A percentile compares a stretch with the other conserved stretches of the same genome.
phyloP scores from a whole-genome alignment of 1,284 basidiomycete genomes.

The Mycena sp. region DNA sequence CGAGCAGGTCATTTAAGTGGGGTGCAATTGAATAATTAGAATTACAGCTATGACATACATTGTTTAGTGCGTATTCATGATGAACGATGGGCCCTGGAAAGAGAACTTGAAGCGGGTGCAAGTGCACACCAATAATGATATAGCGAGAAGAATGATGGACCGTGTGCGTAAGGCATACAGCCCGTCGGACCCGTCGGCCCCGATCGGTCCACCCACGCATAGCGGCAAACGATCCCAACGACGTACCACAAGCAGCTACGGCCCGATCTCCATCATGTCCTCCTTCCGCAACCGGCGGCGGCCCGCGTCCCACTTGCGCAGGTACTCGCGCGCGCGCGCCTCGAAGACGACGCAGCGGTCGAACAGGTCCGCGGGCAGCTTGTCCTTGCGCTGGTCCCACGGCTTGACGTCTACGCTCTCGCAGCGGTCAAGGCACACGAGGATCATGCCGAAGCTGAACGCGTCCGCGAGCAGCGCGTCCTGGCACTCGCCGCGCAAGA shows the following conservation, averaged over 20 bases:
- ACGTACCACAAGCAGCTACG: background rate
- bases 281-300: constrained; percentile 65
- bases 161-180: no score
- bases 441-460: constrained; percentile 84
- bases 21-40: no score
- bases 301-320: constrained; percentile 62
- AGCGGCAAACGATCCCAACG: no score
- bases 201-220: no score
- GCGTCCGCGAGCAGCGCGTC: constrained; percentile 84
- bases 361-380: constrained; percentile 68
- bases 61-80: no score
- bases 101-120: background rate
- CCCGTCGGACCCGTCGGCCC: no score
- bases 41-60: no score
- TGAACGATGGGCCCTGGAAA: no score
- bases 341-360: constrained; percentile 71
- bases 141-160: no score
- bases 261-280: constrained; percentile 58
- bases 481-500: constrained; percentile 78
- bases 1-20: no score
- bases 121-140: no score
- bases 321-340: constrained; percentile 64
- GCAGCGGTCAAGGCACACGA: constrained; percentile 79
- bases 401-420: constrained; percentile 78
- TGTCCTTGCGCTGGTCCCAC: constrained; percentile 79